Evolutionary conservation across 1,284 basidiomycete species (phyloP).

Genomic region (Ganoderma meredithae): DNA sequence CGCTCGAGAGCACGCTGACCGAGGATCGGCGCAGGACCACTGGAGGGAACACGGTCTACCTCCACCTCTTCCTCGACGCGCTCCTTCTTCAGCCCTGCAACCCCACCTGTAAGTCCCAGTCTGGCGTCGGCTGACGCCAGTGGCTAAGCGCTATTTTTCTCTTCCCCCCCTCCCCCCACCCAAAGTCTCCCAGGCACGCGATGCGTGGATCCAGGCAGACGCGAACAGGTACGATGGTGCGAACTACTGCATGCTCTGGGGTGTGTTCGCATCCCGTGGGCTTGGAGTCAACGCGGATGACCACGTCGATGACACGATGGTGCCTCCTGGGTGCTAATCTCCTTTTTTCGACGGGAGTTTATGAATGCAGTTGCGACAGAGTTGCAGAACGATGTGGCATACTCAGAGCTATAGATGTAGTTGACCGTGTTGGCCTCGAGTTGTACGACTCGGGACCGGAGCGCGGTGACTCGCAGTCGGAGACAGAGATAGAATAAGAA

Average conservation of each 20-base stretch:
- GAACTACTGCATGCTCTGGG: constrained; percentile 55
- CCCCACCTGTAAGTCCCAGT: constrained; percentile 7
- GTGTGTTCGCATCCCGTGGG: constrained; percentile 57
- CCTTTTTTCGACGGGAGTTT: too few relatives aligned
- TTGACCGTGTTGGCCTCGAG: too few relatives aligned
- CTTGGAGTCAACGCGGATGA: constrained; percentile 54
- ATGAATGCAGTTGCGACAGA: too few relatives aligned
- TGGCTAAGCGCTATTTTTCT: too few relatives aligned
- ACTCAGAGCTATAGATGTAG: too few relatives aligned
- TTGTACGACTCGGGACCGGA: too few relatives aligned
- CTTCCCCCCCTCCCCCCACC: too few relatives aligned
- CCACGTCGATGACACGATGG: constrained; percentile 45
- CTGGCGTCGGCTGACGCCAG: not conserved
- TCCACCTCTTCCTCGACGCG: constrained; percentile 57
- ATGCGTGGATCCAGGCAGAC: constrained; percentile 64
- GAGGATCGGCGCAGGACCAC: constrained; percentile 31
- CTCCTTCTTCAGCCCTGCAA: constrained; percentile 35
- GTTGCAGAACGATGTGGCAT: too few relatives aligned
- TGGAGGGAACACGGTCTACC: constrained; percentile 54
- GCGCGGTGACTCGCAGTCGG: too few relatives aligned
- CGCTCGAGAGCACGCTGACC: constrained; percentile 28
- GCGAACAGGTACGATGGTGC: constrained; percentile 54
- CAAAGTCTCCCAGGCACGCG: constrained; percentile 45
- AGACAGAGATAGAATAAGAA: too few relatives aligned
- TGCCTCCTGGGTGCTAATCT: constrained; percentile 49